Evolutionary conservation across 371 early-diverging fungal genomes (phyloP).

Genomic region (Aphelidium insulamus): DNA sequence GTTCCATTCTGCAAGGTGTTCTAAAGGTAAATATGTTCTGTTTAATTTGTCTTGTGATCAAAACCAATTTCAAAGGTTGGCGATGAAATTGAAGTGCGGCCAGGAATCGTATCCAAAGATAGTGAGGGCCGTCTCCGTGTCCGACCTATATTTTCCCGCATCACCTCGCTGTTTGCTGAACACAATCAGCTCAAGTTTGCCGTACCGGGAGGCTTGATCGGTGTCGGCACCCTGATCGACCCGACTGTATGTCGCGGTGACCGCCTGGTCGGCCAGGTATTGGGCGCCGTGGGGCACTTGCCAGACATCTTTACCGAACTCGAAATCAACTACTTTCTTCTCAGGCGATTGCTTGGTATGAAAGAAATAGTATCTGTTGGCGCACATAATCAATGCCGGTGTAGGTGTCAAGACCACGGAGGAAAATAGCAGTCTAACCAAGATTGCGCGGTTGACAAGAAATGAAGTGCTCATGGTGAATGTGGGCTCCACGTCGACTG

Average conservation of each 20-base stretch:
- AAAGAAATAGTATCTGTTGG: no score
- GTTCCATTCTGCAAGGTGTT: constrained; percentile 91
- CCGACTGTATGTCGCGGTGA: constrained; percentile 97
- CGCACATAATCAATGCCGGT: no score
- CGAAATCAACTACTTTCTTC: constrained; percentile 90
- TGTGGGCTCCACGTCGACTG: constrained; percentile 97
- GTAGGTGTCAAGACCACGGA: no score
- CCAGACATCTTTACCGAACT: constrained; percentile 92
- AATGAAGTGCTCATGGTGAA: constrained; percentile 94
- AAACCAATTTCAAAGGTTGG: constrained; percentile 52
- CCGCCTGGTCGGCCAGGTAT: constrained; percentile 96
- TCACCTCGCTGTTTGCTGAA: constrained; percentile 87
- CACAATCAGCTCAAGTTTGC: constrained; percentile 87
- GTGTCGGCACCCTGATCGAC: constrained; percentile 98
- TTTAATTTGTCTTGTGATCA: not conserved
- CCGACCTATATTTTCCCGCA: constrained; percentile 80
- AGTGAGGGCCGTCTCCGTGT: constrained; percentile 68
- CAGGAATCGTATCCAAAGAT: constrained; percentile 93
- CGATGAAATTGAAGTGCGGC: constrained; percentile 97
- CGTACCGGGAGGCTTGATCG: constrained; percentile 99
- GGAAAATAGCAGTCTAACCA: constrained; percentile 1
- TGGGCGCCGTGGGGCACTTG: constrained; percentile 87
- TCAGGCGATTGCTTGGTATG: constrained; percentile 88
- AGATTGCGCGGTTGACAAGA: constrained; percentile 65
- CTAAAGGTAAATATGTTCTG: constrained; percentile 26